phyloP scores from a whole-genome alignment of 768 basidiomycete genomes.

The Sporobolomyces roseus region DNA sequence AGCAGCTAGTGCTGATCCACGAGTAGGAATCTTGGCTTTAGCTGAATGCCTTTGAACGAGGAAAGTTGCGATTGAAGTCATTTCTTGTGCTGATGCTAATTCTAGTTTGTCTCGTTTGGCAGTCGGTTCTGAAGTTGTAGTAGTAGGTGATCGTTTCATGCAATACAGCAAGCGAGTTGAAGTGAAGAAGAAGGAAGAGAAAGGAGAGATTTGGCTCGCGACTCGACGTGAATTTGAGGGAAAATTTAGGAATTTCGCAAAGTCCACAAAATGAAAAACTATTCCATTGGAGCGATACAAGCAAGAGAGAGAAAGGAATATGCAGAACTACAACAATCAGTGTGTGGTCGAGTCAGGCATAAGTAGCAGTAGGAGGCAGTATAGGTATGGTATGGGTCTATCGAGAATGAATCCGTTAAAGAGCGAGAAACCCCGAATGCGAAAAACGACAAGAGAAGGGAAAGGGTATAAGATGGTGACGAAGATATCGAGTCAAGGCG shows the following conservation, averaged over 20 bases:
- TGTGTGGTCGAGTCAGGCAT: no score
- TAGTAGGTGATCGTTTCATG: conserved; percentile 26
- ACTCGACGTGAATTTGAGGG: not conserved
- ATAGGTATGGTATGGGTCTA: no score
- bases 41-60: conserved; percentile 72
- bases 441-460: not conserved
- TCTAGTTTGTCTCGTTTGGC: conserved; percentile 1
- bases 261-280: not conserved
- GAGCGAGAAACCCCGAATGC: no score
- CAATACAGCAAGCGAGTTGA: not conserved
- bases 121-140: conserved; percentile 1
- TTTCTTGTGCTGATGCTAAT: no score
- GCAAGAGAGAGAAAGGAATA: not conserved
- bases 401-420: no score
- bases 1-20: conserved; percentile 79
- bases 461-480: not conserved
- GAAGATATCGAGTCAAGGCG: no score
- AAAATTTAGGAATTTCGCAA: not conserved
- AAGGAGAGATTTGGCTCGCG: not conserved
- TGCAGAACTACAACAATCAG: not conserved
- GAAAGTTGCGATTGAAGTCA: conserved; percentile 24
- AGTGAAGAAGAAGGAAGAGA: not conserved
- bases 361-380: no score
- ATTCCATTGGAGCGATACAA: not conserved
- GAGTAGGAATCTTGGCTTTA: conserved; percentile 76